Evolutionary conservation across 768 basidiomycete genomes (phyloP), one percentile per base, ranked within the genome.

Genomic region (Antrodiella citrinella): DNA sequence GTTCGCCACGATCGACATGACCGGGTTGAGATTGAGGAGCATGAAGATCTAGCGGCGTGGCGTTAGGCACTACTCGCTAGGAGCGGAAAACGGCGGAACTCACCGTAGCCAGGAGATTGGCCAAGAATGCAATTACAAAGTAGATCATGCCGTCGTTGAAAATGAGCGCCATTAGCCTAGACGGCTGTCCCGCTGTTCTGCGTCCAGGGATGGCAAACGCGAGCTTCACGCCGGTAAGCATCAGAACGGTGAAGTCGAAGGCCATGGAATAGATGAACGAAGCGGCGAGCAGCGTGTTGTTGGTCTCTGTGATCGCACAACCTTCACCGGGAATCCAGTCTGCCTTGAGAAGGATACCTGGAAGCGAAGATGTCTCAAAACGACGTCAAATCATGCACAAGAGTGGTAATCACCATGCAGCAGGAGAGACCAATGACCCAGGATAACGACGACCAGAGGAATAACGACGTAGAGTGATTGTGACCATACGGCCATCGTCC

Each of bases 221-320:
- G 20, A 87, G 73, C 59, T 82, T 86, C 64, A 75, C 79, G 11
- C 73, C 76, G 30, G 77, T 84, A 55, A 87, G 64, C 21, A 68
- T 52, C 42, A 86, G 71, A 35, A 86, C 81, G 23, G 74, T 51
- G 19, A 84, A 66, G 60, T 87, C 86, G 59, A 87, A 85, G 59
- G 71, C 69, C 86, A 87, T 88, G 24, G 84, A 80, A 57, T 87
- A 87, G 25, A 86, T 81, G 63, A 86, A 87, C 3, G 81, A 81
- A 2, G 81, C 79, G 3, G 82, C 80, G 25, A 86, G 73, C 47
- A 85, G 65, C 7, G 62, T 78, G 62, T 78, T 86, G 60, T 82
- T 76, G 4, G 83, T 82, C 24, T 74, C 59, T 1, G 72, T 69
- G 50, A 87, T 84, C 1, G 69, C 67, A 59, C 85, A 87, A 0